phyloP scores from a whole-genome alignment of 176 grass and related monocot genomes.

The Ensete ventricosum region DNA sequence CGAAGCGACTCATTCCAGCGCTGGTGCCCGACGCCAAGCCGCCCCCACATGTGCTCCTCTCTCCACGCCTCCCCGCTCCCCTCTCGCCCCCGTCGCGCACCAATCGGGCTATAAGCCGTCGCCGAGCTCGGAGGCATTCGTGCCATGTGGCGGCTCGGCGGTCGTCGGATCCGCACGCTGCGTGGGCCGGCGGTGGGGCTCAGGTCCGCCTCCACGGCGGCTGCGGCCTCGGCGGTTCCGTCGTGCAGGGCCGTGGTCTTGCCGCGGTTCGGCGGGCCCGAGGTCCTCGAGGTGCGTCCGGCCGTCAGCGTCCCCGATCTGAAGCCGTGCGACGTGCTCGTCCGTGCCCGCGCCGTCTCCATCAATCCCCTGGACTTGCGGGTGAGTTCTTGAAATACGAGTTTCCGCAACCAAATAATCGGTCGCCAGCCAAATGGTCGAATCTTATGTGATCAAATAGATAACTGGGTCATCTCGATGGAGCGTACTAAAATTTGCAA shows the following conservation, averaged over 20 bases:
- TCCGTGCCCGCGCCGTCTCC: slow-evolving; percentile 73
- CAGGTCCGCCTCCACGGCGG: slow-evolving; percentile 23
- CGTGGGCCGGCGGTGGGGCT: slow-evolving; percentile 20
- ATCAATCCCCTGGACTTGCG: slow-evolving; percentile 85
- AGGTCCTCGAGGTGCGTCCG: slow-evolving; percentile 69
- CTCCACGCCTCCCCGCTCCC: background rate
- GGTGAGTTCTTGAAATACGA: slow-evolving; percentile 40
- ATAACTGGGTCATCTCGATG: background rate
- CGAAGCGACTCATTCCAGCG: background rate
- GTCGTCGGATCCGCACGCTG: slow-evolving; percentile 17
- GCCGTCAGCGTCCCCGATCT: slow-evolving; percentile 63
- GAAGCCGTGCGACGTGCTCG: slow-evolving; percentile 75
- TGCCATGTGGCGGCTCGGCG: slow-evolving; percentile 41
- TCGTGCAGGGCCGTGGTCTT: slow-evolving; percentile 64
- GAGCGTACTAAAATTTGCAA: background rate
- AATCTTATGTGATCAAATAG: background rate
- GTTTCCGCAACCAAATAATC: background rate
- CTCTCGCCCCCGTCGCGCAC: background rate
- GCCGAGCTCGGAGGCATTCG: background rate
- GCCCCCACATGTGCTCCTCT: slow-evolving; percentile 13
- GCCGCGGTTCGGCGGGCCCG: slow-evolving; percentile 73
- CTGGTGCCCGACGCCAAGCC: background rate
- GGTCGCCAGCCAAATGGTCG: background rate
- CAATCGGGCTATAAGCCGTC: background rate
- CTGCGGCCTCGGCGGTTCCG: slow-evolving; percentile 2